phyloP scores from a whole-genome alignment of 2,329 filamentous ascomycete species.

The Epichloe sp. region DNA sequence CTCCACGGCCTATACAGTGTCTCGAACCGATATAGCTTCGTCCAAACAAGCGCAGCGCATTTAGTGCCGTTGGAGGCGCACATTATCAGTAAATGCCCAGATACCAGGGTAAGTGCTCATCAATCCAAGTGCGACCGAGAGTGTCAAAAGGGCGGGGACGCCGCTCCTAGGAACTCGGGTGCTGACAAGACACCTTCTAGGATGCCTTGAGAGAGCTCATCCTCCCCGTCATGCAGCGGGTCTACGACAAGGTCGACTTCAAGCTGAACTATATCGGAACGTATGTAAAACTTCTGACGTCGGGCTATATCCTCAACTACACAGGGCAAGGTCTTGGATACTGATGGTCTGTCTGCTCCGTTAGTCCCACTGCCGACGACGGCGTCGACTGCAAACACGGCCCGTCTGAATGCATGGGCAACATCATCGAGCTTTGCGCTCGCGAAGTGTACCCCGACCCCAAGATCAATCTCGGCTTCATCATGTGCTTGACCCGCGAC shows the following conservation, averaged over 20 bases:
- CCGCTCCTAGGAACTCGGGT: background rate
- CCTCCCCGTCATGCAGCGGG: conserved; percentile 72
- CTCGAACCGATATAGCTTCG: background rate
- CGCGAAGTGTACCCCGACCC: conserved; percentile 69
- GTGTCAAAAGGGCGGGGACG: background rate
- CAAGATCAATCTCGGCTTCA: conserved; percentile 82
- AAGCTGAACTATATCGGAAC: conserved; percentile 79
- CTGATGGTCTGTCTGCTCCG: no score
- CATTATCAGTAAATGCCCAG: conserved; percentile 95
- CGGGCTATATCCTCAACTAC: background rate
- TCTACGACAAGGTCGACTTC: conserved; percentile 80
- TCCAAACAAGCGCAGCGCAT: background rate
- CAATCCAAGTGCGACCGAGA: background rate
- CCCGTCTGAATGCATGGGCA: conserved; percentile 76
- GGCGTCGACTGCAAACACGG: conserved; percentile 85
- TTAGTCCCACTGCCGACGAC: conserved; percentile 58
- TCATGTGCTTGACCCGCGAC: conserved; percentile 72
- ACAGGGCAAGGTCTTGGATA: no score
- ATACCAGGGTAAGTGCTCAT: conserved; percentile 46
- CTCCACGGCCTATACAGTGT: background rate
- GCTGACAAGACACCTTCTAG: conserved; percentile 14
- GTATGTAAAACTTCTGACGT: conserved; percentile 28
- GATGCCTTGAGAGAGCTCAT: conserved; percentile 72
- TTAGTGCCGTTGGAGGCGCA: conserved; percentile 78
- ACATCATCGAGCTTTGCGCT: conserved; percentile 90